Percentiles rank a stretch among this genome's conserved stretches.
phyloP scores from a whole-genome alignment of 805 yeast species.

The Nakazawaea wyomingensis region DNA sequence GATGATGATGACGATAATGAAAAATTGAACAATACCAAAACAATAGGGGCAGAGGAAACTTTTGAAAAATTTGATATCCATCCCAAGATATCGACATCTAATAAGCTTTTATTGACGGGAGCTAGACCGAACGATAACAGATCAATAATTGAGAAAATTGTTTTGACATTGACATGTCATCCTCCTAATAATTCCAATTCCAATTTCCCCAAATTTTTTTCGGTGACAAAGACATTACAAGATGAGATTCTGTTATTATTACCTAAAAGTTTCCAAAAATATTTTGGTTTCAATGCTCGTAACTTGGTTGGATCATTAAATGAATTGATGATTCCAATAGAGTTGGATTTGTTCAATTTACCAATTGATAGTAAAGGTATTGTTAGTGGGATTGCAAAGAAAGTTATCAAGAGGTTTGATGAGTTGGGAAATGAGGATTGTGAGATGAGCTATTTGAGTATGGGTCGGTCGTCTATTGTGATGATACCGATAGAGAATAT shows the following conservation, averaged over 20 bases:
- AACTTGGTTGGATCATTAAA: slow-evolving; percentile 50
- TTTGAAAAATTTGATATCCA: slow-evolving; percentile 30
- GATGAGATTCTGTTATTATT: slow-evolving; percentile 45
- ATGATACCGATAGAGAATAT: slow-evolving; percentile 51
- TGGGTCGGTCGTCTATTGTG: slow-evolving; percentile 56
- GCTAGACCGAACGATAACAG: slow-evolving; percentile 47
- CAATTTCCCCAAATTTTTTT: slow-evolving; percentile 40
- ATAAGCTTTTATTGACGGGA: slow-evolving; percentile 49
- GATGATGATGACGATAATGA: neutral
- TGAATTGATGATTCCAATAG: slow-evolving; percentile 52
- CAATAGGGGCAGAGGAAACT: slow-evolving; percentile 17
- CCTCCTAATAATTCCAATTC: slow-evolving; percentile 17
- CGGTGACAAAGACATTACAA: slow-evolving; percentile 44
- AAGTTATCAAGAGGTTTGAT: slow-evolving; percentile 29
- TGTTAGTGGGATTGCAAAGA: slow-evolving; percentile 59
- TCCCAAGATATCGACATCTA: slow-evolving; percentile 37
- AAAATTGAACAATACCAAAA: no score
- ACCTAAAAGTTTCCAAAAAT: slow-evolving; percentile 32
- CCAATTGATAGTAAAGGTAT: slow-evolving; percentile 63
- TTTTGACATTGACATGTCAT: slow-evolving; percentile 26
- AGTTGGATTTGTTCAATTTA: slow-evolving; percentile 45
- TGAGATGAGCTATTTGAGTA: slow-evolving; percentile 55
- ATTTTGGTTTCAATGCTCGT: slow-evolving; percentile 34
- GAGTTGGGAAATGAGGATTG: slow-evolving; percentile 22
- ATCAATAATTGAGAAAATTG: slow-evolving; percentile 36